Conservation (phyloP, 331 rosid genomes). For the Rhamnella rubrinervis region DNA sequence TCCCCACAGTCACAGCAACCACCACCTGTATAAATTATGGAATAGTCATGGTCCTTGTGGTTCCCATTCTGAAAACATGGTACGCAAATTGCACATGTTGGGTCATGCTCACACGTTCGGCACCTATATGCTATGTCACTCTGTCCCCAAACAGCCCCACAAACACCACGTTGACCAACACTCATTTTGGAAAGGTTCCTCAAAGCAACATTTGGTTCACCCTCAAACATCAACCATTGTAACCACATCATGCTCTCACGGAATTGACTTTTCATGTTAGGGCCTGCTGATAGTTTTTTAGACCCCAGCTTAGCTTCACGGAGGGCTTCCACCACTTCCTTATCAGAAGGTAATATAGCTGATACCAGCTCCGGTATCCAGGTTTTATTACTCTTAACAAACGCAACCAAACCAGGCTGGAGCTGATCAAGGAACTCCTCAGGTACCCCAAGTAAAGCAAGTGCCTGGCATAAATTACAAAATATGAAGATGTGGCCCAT, state of each 20-base stretch:
- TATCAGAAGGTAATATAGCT: conserved; percentile 65
- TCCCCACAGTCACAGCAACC: conserved; percentile 99
- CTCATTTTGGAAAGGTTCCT: conserved; percentile 56
- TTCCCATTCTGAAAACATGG: conserved; percentile 92
- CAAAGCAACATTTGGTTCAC: conserved; percentile 55
- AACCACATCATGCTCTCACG: conserved; percentile 75
- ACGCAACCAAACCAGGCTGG: conserved; percentile 63
- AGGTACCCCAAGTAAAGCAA: conserved; percentile 65
- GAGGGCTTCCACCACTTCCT: conserved; percentile 51
- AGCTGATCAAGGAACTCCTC: conserved; percentile 48
- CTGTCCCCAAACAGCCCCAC: conserved; percentile 91
- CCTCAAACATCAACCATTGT: conserved; percentile 97
- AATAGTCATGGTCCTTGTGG: conserved; percentile 84
- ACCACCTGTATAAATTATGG: conserved; percentile 71
- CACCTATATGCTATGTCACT: conserved; percentile 88
- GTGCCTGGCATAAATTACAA: conserved; percentile 53
- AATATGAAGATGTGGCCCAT: conserved; percentile 19
- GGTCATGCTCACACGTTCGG: conserved; percentile 84
- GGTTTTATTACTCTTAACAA: conserved; percentile 42
- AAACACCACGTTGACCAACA: conserved; percentile 82
- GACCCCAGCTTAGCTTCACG: conserved; percentile 40
- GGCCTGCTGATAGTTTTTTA: conserved; percentile 25
- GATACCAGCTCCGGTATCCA: conserved; percentile 56
- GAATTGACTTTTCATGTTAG: conserved; percentile 44
- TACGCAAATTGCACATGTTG: conserved; percentile 96